A percentile compares a stretch with the other conserved stretches of the same genome.
Conservation (phyloP, 148 eudicot species). For the Chenopodium formosanum region DNA sequence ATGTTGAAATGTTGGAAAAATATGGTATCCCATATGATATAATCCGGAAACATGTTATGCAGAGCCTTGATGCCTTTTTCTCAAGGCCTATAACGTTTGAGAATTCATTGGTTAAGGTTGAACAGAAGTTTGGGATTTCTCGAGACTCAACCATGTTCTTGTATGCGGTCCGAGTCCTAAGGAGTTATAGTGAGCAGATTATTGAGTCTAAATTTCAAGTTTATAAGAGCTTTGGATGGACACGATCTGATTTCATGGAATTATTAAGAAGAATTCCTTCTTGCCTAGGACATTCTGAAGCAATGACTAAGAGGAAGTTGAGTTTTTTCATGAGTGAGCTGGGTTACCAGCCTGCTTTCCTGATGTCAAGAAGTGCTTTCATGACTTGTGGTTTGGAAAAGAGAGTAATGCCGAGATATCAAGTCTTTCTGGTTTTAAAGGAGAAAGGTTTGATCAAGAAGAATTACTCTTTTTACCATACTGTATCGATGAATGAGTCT, state of each 20-base stretch:
- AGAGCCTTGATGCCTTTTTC: background rate
- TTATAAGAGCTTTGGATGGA: constrained; percentile 36
- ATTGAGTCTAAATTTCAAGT: constrained; percentile 22
- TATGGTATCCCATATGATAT: constrained; percentile 23
- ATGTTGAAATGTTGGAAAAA: constrained; percentile 23
- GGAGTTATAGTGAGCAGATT: background rate
- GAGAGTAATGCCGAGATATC: constrained; percentile 32
- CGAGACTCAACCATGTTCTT: constrained; percentile 20
- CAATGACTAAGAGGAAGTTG: constrained; percentile 18
- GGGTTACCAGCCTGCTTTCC: constrained; percentile 24
- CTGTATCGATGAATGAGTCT: no score
- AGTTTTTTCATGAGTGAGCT: constrained; percentile 29
- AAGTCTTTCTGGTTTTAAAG: constrained; percentile 20
- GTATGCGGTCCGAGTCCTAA: background rate
- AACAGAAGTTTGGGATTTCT: constrained; percentile 29
- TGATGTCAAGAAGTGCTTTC: constrained; percentile 7
- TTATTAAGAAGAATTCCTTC: constrained; percentile 11
- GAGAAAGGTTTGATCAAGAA: constrained; percentile 26
- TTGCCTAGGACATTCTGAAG: constrained; percentile 18
- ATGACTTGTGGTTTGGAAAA: constrained; percentile 28
- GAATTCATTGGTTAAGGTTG: constrained; percentile 11
- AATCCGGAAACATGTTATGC: constrained; percentile 10
- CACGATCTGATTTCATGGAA: constrained; percentile 8
- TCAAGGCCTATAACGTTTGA: background rate
- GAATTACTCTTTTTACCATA: background rate